Base-by-base conservation (phyloP, 2,329 filamentous ascomycete species). In the Ophiostoma ips region DNA sequence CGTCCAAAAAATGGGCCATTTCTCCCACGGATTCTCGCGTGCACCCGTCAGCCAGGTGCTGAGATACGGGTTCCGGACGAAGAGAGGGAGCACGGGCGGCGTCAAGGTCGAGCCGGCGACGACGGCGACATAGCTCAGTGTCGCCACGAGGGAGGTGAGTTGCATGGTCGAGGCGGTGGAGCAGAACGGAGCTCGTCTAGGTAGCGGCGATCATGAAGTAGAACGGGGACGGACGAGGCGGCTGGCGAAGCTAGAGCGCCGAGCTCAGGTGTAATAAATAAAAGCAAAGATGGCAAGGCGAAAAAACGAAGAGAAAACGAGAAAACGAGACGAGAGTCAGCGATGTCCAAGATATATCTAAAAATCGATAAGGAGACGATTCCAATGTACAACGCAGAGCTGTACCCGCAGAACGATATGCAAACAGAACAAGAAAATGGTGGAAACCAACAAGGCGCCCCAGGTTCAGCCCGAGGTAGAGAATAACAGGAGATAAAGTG, bases 1-100 rank as follows among this genome's bases (percentile, higher is more conserved):
- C 2, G 61, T 65, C 59, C 59, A 63, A 53, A 66, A 65, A 63
- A 90, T 90, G 21, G 87, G 87, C 87, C 87, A 94, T 66, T 78
- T 76, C 49, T 79, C 75, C 87, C 87, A 94, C 2, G 87, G 87
- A 43, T 73, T 73, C 50, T 83, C 75, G 57, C 87, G 75, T 37
- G 86, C 84, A 63, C 76, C 73, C 45, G 72, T 71, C 51, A 87
- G 61, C 76, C 76, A 80, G 33, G 74, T 71, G 60, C 74, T 79
- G 51, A 80, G 61, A 56, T 80, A 80, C 8, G 76, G 76, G 56
- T 76, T 79, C 38, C 76, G 70, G 24, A 80, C 76, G 50, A 75
- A 67, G 50, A 80, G 63, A 9, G 76, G 76, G 37, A 80, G 58
- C 8, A 77, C 74, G 3, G 74, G 72, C 7, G 76, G 76, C 2